Percentiles rank a stretch among this genome's conserved stretches.
phyloP scores from a whole-genome alignment of 2,329 filamentous ascomycete genomes.

The Aspergillus ochraceoroseus region DNA sequence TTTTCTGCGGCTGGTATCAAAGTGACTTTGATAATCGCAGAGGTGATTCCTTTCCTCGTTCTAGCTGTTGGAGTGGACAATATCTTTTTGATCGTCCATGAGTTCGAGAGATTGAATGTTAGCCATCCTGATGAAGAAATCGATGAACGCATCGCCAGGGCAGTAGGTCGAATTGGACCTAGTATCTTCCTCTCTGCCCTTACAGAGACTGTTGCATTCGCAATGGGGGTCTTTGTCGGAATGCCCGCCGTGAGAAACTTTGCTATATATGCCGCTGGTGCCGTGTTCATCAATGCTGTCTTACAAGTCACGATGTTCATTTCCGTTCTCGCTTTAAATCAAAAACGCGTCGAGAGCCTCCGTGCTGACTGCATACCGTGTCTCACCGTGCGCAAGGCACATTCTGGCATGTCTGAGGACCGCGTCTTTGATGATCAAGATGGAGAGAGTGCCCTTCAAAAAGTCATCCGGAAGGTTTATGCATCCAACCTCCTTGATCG shows the following conservation, averaged over 20 bases:
- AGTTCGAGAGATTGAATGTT: constrained; percentile 91
- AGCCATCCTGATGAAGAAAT: constrained; percentile 86
- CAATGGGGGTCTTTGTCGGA: constrained; percentile 84
- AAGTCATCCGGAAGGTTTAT: constrained; percentile 85
- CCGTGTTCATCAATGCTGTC: constrained; percentile 95
- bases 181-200: constrained; percentile 93
- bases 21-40: constrained; percentile 94
- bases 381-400: constrained; percentile 71
- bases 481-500: constrained; percentile 75
- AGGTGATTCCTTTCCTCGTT: constrained; percentile 96
- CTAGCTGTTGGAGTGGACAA: constrained; percentile 97
- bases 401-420: constrained; percentile 59
- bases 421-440: constrained; percentile 64
- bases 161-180: constrained; percentile 92
- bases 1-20: constrained; percentile 91
- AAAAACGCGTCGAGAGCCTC: constrained; percentile 79
- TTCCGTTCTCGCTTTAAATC: constrained; percentile 84
- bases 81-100: constrained; percentile 96
- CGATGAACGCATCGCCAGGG: constrained; percentile 76
- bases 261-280: constrained; percentile 90
- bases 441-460: constrained; percentile 77
- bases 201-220: constrained; percentile 90
- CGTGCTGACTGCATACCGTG: constrained; percentile 91
- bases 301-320: constrained; percentile 97
- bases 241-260: constrained; percentile 99